Evolutionary conservation across 495 filamentous ascomycete genomes (phyloP).

Genomic region (Penicillium chermesinum): DNA sequence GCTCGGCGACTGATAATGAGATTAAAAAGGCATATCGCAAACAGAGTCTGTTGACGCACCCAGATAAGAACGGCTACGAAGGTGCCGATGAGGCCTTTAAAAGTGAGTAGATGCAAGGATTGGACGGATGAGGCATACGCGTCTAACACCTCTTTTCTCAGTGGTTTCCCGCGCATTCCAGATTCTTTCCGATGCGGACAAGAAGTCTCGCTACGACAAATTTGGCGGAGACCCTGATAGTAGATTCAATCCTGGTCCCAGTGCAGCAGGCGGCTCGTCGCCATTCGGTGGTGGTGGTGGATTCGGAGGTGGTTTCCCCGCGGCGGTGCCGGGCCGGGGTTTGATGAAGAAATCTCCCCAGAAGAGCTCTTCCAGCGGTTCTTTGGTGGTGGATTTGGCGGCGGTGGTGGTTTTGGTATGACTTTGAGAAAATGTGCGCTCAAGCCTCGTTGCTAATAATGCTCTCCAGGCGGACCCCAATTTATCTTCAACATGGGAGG

Average conservation of each 20-base stretch:
- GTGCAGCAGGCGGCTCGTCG: slow-evolving; percentile 28
- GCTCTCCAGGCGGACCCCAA: not conserved
- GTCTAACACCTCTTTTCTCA: slow-evolving; percentile 21
- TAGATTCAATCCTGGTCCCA: slow-evolving; percentile 60
- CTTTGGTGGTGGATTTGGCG: slow-evolving; percentile 51
- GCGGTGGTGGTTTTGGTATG: slow-evolving; percentile 62
- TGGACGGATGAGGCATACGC: not conserved
- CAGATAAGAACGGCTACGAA: slow-evolving; percentile 98
- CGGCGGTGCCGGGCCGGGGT: slow-evolving; percentile 51
- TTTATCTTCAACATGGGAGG: slow-evolving; percentile 73
- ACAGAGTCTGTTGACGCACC: slow-evolving; percentile 86
- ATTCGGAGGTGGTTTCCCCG: slow-evolving; percentile 58
- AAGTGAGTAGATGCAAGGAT: slow-evolving; percentile 43
- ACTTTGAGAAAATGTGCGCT: not conserved
- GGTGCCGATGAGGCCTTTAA: slow-evolving; percentile 98
- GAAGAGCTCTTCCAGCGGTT: slow-evolving; percentile 96
- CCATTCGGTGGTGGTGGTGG: slow-evolving; percentile 55
- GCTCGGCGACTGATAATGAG: slow-evolving; percentile 68
- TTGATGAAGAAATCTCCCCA: slow-evolving; percentile 88
- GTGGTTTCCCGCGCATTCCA: slow-evolving; percentile 94
- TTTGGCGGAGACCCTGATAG: slow-evolving; percentile 90
- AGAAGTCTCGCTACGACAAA: slow-evolving; percentile 78
- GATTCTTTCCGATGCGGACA: slow-evolving; percentile 87
- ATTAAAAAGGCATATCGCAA: slow-evolving; percentile 98
- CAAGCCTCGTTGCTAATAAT: not conserved